These are phyloP conservation scores for Nitzschia sp. DNA, from an alignment of 108 stramenopile species.

Conservation along the genomic window DNA sequence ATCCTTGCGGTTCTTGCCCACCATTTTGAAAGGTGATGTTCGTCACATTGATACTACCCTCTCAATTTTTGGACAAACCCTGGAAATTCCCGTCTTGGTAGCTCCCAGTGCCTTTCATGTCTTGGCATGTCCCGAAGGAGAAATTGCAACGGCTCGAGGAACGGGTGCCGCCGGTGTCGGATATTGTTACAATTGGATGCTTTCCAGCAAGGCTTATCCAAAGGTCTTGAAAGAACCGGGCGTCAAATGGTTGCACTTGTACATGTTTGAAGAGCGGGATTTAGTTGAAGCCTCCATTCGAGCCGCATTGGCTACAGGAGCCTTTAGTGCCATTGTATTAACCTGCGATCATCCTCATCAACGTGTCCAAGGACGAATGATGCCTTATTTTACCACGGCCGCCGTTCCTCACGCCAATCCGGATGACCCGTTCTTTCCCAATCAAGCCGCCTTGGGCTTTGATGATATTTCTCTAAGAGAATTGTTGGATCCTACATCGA, in stretches of 20 bases:
- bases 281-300: background rate
- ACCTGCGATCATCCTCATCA: slow-evolving; percentile 6
- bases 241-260: slow-evolving; percentile 5
- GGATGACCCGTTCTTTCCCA: slow-evolving; percentile 3
- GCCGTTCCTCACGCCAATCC: background rate
- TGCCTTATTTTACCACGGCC: background rate
- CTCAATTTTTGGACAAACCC: background rate
- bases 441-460: slow-evolving; percentile 5
- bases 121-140: slow-evolving; percentile 13
- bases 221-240: background rate
- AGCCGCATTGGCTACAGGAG: background rate
- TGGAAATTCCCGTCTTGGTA: slow-evolving; percentile 11
- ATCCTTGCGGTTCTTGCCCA: background rate
- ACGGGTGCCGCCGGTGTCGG: slow-evolving; percentile 1
- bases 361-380: slow-evolving; percentile 5
- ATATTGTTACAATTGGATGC: slow-evolving; percentile 9
- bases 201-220: background rate
- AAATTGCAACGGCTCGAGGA: background rate
- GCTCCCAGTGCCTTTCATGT: slow-evolving; percentile 12
- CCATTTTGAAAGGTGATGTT: slow-evolving; percentile 4
- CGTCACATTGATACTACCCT: background rate
- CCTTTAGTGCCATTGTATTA: background rate
- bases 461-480: background rate
- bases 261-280: slow-evolving; percentile 12
- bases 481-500: background rate